phyloP scores from a whole-genome alignment of 2,329 filamentous ascomycete genomes.

The Scytalidium sp. region DNA sequence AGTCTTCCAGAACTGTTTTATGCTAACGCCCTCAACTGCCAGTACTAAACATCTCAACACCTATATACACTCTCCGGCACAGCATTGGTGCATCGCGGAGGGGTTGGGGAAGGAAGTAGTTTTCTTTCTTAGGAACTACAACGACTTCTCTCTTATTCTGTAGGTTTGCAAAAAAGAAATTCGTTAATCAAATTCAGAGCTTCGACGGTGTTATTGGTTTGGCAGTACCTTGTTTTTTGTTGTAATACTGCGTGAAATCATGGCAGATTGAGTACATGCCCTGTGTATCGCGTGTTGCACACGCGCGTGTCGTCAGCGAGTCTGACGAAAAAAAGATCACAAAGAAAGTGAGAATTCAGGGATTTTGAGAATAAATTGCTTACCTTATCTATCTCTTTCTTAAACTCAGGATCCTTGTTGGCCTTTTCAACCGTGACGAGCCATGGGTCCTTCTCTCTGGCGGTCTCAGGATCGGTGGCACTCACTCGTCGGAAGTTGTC shows the following conservation, averaged over 20 bases:
- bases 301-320: not conserved
- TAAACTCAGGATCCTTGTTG: conserved; percentile 25
- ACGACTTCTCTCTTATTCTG: not conserved
- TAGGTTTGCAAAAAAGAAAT: not conserved
- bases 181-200: not conserved
- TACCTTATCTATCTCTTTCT: conserved; percentile 25
- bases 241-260: conserved; percentile 32
- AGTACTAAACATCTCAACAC: too few relatives aligned
- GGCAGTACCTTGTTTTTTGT: conserved; percentile 1
- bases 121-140: too few relatives aligned
- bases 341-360: not conserved
- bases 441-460: conserved; percentile 33
- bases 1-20: too few relatives aligned
- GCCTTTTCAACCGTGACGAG: conserved; percentile 29
- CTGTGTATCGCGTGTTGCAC: conserved; percentile 7
- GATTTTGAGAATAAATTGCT: conserved; percentile 7
- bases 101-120: too few relatives aligned
- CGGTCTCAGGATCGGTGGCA: conserved; percentile 32
- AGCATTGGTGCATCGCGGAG: too few relatives aligned
- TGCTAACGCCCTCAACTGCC: too few relatives aligned
- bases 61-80: too few relatives aligned
- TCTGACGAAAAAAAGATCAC: not conserved
- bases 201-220: not conserved
- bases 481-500: conserved; percentile 35
- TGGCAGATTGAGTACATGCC: conserved; percentile 28